Evolutionary conservation across 306 rosid species (phyloP).

Genomic region (Alnus rubra): DNA sequence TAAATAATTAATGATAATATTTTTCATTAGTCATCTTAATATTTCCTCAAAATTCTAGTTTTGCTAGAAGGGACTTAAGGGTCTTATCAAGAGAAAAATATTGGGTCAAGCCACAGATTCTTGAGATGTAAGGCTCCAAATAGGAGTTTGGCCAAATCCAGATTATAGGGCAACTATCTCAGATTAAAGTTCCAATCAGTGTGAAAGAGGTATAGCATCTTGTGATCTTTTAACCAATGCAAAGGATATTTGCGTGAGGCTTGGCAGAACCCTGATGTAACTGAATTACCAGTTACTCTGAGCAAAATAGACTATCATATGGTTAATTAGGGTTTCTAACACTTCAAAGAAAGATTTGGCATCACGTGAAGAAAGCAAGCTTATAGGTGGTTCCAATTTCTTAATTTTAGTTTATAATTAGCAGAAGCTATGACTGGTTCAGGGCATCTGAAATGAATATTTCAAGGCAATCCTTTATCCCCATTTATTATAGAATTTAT

Average conservation of each 20-base stretch:
- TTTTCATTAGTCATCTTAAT: neutral
- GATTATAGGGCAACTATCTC: neutral
- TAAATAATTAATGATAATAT: neutral
- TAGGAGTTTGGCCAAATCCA: no score
- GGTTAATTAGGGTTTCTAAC: constrained; percentile 1
- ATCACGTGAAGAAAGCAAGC: neutral
- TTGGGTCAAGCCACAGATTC: neutral
- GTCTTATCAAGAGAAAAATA: neutral
- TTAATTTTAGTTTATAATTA: no score
- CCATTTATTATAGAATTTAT: neutral
- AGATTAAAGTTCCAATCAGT: neutral
- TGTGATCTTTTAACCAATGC: neutral
- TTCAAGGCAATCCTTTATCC: neutral
- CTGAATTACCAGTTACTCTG: no score
- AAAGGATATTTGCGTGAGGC: no score
- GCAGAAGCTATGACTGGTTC: neutral
- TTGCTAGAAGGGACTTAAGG: neutral
- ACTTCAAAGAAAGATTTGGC: neutral
- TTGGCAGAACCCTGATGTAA: no score
- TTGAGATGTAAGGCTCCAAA: no score
- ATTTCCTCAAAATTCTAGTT: neutral
- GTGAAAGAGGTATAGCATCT: neutral
- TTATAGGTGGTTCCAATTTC: neutral
- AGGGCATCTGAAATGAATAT: neutral
- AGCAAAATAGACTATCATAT: no score